phyloP scores from a whole-genome alignment of 208 protist species.

The Trypanosoma cruzi region DNA sequence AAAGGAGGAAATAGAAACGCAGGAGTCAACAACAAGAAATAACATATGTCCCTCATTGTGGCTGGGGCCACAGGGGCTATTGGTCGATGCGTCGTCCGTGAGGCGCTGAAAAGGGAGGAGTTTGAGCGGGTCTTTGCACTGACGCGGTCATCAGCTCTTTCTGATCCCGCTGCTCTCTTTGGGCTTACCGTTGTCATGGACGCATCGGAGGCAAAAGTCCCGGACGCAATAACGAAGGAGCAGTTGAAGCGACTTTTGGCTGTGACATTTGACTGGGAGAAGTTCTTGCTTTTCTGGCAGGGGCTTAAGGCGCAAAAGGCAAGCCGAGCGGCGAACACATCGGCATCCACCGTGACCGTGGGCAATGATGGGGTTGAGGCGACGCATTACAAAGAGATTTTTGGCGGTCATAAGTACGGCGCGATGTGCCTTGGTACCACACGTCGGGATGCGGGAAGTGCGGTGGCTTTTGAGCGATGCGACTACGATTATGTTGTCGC shows the following conservation, averaged over 20 bases:
- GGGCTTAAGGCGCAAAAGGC: neutral
- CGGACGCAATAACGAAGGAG: slow-evolving; percentile 22
- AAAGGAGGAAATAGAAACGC: slow-evolving; percentile 7
- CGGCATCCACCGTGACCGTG: neutral
- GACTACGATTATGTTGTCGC: slow-evolving; percentile 81
- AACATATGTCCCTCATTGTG: slow-evolving; percentile 59
- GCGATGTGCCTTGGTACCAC: slow-evolving; percentile 87
- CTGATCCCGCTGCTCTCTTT: slow-evolving; percentile 45
- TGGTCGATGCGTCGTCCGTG: slow-evolving; percentile 55
- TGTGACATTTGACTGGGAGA: slow-evolving; percentile 71
- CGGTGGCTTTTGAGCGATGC: slow-evolving; percentile 54
- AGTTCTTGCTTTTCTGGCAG: slow-evolving; percentile 44
- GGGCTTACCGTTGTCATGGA: slow-evolving; percentile 24
- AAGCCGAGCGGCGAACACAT: neutral
- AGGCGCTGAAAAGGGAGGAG: slow-evolving; percentile 38
- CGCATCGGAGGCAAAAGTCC: neutral
- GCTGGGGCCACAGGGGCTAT: slow-evolving; percentile 78
- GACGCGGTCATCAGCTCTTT: slow-evolving; percentile 34
- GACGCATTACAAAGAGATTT: slow-evolving; percentile 42
- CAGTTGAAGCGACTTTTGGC: slow-evolving; percentile 35
- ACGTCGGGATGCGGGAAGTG: slow-evolving; percentile 72
- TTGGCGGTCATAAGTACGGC: slow-evolving; percentile 58
- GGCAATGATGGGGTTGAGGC: neutral
- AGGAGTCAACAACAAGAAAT: neutral
- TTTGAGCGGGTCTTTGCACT: slow-evolving; percentile 68